Evolutionary conservation across 345 rosid genomes (phyloP).

Genomic region (Schrenkiella parvula): DNA sequence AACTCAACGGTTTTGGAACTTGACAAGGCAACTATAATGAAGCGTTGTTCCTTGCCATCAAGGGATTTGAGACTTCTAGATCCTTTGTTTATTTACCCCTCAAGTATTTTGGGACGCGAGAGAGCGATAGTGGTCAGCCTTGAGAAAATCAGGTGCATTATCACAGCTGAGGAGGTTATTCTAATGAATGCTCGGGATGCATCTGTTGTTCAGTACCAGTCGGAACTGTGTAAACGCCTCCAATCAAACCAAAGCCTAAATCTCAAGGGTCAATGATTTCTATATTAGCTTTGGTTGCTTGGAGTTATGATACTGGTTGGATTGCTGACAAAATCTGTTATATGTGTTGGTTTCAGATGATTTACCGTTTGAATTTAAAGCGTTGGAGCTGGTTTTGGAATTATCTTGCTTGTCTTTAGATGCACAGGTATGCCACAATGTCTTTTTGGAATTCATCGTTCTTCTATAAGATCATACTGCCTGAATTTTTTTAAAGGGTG

Average conservation of each 20-base stretch:
- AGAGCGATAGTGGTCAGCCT: conserved; percentile 91
- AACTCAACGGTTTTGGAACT: conserved; percentile 62
- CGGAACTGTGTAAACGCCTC: conserved; percentile 82
- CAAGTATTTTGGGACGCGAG: conserved; percentile 86
- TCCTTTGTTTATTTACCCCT: conserved; percentile 92
- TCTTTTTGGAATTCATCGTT: neutral
- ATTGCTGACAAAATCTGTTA: conserved; percentile 23
- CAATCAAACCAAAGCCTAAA: conserved; percentile 56
- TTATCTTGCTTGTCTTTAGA: conserved; percentile 83
- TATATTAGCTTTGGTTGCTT: neutral
- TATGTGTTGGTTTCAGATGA: conserved; percentile 62
- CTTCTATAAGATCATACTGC: neutral
- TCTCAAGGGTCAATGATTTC: conserved; percentile 36
- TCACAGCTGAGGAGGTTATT: conserved; percentile 90
- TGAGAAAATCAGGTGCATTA: conserved; percentile 89
- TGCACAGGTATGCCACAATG: conserved; percentile 60
- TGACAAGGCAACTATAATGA: conserved; percentile 85
- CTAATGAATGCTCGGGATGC: conserved; percentile 87
- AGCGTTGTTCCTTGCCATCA: conserved; percentile 84
- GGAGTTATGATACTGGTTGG: neutral
- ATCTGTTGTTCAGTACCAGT: conserved; percentile 64
- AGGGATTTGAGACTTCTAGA: conserved; percentile 92
- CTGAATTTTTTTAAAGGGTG: neutral
- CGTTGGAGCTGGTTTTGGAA: conserved; percentile 92
- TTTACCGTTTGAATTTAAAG: conserved; percentile 91